Evolutionary conservation across 768 basidiomycete genomes (phyloP), one percentile per base, ranked within the genome.

Genomic region (Trametes villosa): DNA sequence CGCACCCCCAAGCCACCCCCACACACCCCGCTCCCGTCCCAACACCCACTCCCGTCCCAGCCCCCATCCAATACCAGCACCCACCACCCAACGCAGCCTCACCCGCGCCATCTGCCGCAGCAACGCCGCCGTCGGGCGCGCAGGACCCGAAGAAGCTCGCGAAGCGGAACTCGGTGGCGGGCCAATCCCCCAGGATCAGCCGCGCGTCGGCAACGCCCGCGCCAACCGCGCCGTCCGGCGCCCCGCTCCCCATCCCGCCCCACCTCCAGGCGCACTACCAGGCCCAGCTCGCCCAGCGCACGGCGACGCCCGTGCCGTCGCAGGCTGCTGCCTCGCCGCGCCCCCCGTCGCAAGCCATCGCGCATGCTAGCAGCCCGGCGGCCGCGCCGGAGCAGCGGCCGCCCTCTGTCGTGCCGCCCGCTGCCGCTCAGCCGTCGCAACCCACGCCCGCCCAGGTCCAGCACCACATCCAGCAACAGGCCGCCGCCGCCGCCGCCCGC

Each of bases 181-280:
- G 52, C 9, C 62, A 58, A 34, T 56, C 64, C 11, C 64, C 68
- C 20, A 22, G 53, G 48, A 38, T 65, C 46, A 12, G 65, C 9
- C 51, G 64, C 18, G 56, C 58, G 4, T 65, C 65, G 8, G 65
- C 44, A 8, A 67, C 69, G 9, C 69, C 69, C 4, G 64, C 60
- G 15, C 66, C 67, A 13, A 57, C 60, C 24, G 59, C 61, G 6
- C 51, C 57, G 24, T 51, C 60, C 11, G 60, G 53, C 15, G 62
- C 61, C 7, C 65, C 68, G 17, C 53, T 65, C 1, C 54, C 70
- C 4, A 69, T 71, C 2, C 70, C 69, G 9, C 62, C 63, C 4
- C 69, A 72, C 56, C 50, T 70, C 40, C 69, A 70, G 33, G 53
- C 53, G 34, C 65, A 65, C 29, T 58, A 57, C n/a, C 57, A 62